A percentile compares a stretch with the other conserved stretches of the same genome.
Conservation (phyloP, 2,329 filamentous ascomycete genomes). For the Colletotrichum sp. region DNA sequence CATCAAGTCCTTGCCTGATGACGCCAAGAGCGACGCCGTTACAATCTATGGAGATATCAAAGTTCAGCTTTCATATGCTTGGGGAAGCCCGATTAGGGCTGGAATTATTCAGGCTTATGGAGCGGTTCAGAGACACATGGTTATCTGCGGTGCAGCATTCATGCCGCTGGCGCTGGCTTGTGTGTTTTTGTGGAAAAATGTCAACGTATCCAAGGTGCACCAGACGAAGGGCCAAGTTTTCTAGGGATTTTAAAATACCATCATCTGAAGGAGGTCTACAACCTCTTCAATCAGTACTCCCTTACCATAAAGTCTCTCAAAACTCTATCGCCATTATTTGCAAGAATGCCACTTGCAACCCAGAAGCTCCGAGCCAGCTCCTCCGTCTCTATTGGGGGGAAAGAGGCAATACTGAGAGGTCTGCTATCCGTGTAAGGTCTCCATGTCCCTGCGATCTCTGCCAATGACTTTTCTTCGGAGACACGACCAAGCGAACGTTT, state of each 20-base stretch:
- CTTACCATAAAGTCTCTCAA: neutral
- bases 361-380: neutral
- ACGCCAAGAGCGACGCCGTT: conserved; percentile 47
- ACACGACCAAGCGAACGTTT: neutral
- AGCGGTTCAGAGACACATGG: conserved; percentile 46
- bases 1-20: conserved; percentile 37
- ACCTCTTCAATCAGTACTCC: rapidly evolving
- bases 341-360: neutral
- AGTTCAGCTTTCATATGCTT: conserved; percentile 41
- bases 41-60: conserved; percentile 40
- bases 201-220: conserved; percentile 7
- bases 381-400: neutral
- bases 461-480: neutral
- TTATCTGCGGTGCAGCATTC: conserved; percentile 28
- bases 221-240: conserved; percentile 18
- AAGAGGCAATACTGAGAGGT: neutral
- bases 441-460: neutral
- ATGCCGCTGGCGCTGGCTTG: conserved; percentile 11
- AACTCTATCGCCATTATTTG: neutral
- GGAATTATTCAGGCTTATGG: conserved; percentile 53
- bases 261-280: too few species aligned
- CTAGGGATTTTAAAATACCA: too few species aligned
- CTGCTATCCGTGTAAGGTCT: rapidly evolving
- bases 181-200: conserved; percentile 15
- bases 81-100: conserved; percentile 42